Conservation (phyloP, 495 filamentous ascomycete species). For the Neurospora tetraspora region DNA sequence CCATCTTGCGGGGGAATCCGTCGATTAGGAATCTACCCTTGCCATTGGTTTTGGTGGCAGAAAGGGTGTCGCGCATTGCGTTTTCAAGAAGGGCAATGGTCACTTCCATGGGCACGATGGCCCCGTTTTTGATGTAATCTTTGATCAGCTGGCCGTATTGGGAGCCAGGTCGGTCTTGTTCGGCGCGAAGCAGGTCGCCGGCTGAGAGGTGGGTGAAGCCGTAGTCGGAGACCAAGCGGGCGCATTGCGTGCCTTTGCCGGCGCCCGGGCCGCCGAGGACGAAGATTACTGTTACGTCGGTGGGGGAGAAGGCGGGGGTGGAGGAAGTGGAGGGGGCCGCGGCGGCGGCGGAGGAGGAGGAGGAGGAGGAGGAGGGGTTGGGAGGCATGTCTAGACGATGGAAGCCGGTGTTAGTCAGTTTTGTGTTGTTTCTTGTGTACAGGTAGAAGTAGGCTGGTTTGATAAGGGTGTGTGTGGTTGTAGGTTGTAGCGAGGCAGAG, state of each 20-base stretch:
- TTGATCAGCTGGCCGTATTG: conserved; percentile 88
- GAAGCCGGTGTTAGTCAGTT: too few species aligned
- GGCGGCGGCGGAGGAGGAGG: conserved; percentile 13
- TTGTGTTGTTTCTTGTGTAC: too few species aligned
- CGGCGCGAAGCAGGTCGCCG: conserved; percentile 85
- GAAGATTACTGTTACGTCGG: conserved; percentile 78
- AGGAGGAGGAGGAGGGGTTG: not conserved
- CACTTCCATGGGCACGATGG: conserved; percentile 97
- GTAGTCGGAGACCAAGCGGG: conserved; percentile 79
- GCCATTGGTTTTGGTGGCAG: conserved; percentile 13
- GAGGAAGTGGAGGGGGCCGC: conserved; percentile 39
- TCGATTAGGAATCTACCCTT: conserved; percentile 76
- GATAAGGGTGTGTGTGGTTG: too few species aligned
- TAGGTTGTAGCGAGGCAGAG: too few species aligned
- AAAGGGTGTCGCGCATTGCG: conserved; percentile 64
- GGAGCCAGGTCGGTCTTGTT: conserved; percentile 75
- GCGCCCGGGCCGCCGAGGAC: conserved; percentile 72
- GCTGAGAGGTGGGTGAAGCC: conserved; percentile 87
- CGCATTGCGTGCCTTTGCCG: conserved; percentile 81
- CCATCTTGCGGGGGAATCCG: conserved; percentile 92
- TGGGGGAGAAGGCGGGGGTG: conserved; percentile 68
- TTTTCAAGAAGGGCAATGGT: conserved; percentile 91
- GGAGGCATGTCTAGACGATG: conserved; percentile 10
- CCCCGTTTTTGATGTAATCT: conserved; percentile 80
- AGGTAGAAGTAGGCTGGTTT: too few species aligned